These are phyloP conservation scores for Phytopythium litorale DNA, from an alignment of 352 stramenopile species.

Conservation along the genomic window DNA sequence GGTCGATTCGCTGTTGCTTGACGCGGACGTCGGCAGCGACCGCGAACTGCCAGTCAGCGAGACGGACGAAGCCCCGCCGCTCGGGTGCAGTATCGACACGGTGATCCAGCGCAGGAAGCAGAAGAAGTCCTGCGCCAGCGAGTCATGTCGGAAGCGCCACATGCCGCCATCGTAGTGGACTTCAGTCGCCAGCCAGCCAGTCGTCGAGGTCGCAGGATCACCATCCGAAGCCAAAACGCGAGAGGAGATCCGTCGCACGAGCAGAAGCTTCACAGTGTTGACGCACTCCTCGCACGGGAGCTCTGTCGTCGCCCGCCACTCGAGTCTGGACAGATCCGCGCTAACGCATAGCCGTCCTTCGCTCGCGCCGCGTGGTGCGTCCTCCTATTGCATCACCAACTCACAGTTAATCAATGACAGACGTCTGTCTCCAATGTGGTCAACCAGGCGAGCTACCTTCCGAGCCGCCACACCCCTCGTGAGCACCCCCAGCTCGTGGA, in stretches of 20 bases:
- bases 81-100: background rate
- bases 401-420: background rate
- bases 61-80: background rate
- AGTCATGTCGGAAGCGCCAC: slow-evolving; percentile 4
- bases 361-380: background rate
- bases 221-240: background rate
- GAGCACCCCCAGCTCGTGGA: slow-evolving; percentile 1
- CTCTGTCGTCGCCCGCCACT: background rate
- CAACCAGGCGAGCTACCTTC: background rate
- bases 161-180: background rate
- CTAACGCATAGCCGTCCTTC: background rate
- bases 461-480: background rate
- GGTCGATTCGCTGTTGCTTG: background rate
- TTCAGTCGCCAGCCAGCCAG: background rate
- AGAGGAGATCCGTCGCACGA: slow-evolving; percentile 4
- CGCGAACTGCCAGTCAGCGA: background rate
- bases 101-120: slow-evolving; percentile 7
- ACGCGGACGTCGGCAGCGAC: background rate
- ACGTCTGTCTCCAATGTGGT: too few relatives aligned
- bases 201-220: background rate
- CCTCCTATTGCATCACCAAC: background rate
- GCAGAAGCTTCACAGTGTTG: background rate
- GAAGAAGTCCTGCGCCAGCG: slow-evolving; percentile 6
- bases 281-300: background rate
- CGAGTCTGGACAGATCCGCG: background rate